These are phyloP conservation scores for Cryptococcus maquisensis DNA, from an alignment of 1,284 basidiomycete genomes.

Conservation along the genomic window DNA sequence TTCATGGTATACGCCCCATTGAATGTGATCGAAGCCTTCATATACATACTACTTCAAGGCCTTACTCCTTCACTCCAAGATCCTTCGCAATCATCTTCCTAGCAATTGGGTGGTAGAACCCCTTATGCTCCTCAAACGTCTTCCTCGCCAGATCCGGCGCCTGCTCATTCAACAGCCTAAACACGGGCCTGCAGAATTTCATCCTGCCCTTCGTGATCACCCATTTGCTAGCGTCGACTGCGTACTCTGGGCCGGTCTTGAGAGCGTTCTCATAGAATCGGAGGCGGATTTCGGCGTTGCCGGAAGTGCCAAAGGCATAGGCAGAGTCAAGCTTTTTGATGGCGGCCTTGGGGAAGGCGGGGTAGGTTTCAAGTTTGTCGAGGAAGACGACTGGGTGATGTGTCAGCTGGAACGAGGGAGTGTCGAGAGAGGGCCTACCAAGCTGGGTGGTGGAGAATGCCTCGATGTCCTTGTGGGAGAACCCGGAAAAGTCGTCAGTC, in stretches of 20 bases:
- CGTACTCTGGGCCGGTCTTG: conserved; percentile 50
- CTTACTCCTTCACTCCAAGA: conserved; percentile 29
- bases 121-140: conserved; percentile 51
- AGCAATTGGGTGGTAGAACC: conserved; percentile 52
- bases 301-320: conserved; percentile 47
- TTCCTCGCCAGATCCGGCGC: conserved; percentile 50
- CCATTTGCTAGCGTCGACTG: conserved; percentile 52
- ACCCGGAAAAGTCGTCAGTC: conserved; percentile 43
- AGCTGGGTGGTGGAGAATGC: conserved; percentile 43
- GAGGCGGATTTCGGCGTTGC: conserved; percentile 52
- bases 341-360: conserved; percentile 35
- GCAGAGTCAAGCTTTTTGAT: conserved; percentile 47
- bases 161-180: conserved; percentile 50
- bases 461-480: conserved; percentile 41
- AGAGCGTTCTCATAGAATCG: conserved; percentile 53
- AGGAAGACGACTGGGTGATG: conserved; percentile 49
- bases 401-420: background rate
- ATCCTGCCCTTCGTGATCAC: conserved; percentile 52
- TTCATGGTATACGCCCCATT: too few relatives aligned
- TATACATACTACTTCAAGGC: background rate
- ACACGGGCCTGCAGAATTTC: conserved; percentile 52
- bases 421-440: conserved; percentile 13
- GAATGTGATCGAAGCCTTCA: too few relatives aligned
- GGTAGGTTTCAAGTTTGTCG: conserved; percentile 48
- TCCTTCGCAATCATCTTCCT: conserved; percentile 49